phyloP scores from a whole-genome alignment of 768 basidiomycete genomes.

The Phanerodontia chrysosporium region DNA sequence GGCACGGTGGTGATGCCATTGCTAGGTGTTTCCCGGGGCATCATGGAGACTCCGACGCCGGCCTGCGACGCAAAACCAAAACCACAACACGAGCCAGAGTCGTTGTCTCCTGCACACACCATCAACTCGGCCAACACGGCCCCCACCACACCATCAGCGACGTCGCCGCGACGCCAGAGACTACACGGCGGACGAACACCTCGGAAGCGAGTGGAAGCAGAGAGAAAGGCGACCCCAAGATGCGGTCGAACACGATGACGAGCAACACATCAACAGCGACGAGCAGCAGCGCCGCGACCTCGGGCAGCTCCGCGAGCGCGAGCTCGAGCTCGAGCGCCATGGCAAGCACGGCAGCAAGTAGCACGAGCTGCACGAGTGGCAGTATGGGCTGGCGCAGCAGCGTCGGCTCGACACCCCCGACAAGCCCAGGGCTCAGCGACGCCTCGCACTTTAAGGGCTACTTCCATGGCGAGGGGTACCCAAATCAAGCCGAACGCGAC shows the following conservation, averaged over 20 bases:
- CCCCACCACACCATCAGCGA: background rate
- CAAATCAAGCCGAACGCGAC: background rate
- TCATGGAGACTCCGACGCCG: background rate
- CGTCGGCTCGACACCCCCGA: conserved; percentile 7
- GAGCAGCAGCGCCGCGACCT: background rate
- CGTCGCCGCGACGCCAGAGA: background rate
- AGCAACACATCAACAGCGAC: background rate
- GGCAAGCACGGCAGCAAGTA: conserved; percentile 1
- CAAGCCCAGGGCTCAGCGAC: conserved; percentile 6
- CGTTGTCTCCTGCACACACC: background rate
- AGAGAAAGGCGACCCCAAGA: background rate
- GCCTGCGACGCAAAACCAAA: background rate
- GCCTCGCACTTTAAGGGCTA: background rate
- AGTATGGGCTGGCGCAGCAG: background rate
- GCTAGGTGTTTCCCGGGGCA: background rate
- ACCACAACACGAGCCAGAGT: background rate
- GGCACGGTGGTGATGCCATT: background rate
- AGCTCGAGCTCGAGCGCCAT: background rate
- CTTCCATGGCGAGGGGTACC: background rate
- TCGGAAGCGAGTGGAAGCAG: background rate
- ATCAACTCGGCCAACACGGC: background rate
- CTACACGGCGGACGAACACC: background rate
- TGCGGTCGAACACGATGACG: background rate
- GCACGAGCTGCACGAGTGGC: conserved; percentile 2
- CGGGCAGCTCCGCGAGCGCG: background rate